A percentile compares a stretch with the other conserved stretches of the same genome.
These are phyloP conservation scores for Capronia americana DNA, from an alignment of 2,329 filamentous ascomycete species.

Conservation along the genomic window DNA sequence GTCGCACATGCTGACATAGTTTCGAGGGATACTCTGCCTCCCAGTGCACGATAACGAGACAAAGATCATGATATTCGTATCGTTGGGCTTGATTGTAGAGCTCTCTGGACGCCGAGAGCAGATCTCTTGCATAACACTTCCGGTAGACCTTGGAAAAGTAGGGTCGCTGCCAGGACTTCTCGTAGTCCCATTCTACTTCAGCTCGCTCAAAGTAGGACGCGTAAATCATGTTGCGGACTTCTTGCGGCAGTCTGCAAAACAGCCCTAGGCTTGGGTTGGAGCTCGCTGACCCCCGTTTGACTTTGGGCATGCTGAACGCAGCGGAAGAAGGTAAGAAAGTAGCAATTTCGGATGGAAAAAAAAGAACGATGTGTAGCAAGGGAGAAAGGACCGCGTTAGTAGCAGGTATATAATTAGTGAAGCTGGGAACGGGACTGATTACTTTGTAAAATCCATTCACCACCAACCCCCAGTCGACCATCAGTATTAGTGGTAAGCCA, in stretches of 20 bases:
- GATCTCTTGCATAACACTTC: neutral
- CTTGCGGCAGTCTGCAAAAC: neutral
- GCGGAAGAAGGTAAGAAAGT: neutral
- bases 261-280: neutral
- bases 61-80: slow-evolving; percentile 6
- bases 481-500: neutral
- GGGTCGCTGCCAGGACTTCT: neutral
- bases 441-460: neutral
- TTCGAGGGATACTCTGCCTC: neutral
- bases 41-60: neutral
- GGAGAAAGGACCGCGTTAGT: neutral
- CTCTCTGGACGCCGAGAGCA: neutral
- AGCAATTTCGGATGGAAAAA: neutral
- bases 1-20: neutral
- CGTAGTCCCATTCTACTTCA: neutral
- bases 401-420: neutral
- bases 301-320: neutral
- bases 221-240: neutral
- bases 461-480: neutral
- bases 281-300: neutral
- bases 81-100: neutral
- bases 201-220: neutral
- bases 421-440: neutral
- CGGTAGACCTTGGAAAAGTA: neutral
- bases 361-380: neutral